phyloP scores from a whole-genome alignment of 2,329 filamentous ascomycete genomes.

The Magnaporthiopsis incrustans region DNA sequence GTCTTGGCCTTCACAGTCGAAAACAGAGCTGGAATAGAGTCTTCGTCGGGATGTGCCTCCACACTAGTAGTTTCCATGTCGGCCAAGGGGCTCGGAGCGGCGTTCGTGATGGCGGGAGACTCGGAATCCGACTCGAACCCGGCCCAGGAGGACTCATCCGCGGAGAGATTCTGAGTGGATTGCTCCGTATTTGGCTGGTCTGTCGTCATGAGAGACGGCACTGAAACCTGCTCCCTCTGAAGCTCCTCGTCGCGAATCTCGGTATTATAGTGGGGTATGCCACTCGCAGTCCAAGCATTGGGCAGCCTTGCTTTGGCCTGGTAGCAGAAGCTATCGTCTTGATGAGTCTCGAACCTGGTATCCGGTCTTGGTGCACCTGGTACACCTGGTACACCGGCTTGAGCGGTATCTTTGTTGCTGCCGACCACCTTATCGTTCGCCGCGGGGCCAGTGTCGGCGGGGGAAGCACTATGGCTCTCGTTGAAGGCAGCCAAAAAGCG shows the following conservation, averaged over 20 bases:
- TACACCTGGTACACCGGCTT: not conserved
- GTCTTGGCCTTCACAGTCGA: not conserved
- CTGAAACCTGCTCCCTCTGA: not conserved
- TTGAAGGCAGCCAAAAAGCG: not conserved
- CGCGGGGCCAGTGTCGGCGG: not conserved
- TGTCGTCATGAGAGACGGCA: not conserved
- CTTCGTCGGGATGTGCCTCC: not conserved
- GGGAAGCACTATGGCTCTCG: not conserved
- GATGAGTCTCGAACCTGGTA: slow-evolving; percentile 19
- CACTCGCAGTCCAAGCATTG: not conserved
- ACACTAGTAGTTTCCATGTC: not conserved
- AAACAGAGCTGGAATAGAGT: not conserved
- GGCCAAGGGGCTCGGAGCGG: not conserved
- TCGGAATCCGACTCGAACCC: not conserved
- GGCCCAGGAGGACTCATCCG: not conserved
- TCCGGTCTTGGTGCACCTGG: not conserved
- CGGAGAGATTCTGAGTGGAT: not conserved
- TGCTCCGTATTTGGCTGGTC: not conserved
- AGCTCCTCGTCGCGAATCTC: not conserved
- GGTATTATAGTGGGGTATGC: not conserved
- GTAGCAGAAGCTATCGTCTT: slow-evolving; percentile 26
- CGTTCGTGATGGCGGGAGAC: not conserved
- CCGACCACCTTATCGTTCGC: not conserved
- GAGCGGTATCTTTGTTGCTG: not conserved
- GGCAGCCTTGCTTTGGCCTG: slow-evolving; percentile 15